A percentile compares a stretch with the other conserved stretches of the same genome.
These are phyloP conservation scores for Aspergillus fumigatus DNA, from an alignment of 2,329 filamentous ascomycete species.

Conservation along the genomic window DNA sequence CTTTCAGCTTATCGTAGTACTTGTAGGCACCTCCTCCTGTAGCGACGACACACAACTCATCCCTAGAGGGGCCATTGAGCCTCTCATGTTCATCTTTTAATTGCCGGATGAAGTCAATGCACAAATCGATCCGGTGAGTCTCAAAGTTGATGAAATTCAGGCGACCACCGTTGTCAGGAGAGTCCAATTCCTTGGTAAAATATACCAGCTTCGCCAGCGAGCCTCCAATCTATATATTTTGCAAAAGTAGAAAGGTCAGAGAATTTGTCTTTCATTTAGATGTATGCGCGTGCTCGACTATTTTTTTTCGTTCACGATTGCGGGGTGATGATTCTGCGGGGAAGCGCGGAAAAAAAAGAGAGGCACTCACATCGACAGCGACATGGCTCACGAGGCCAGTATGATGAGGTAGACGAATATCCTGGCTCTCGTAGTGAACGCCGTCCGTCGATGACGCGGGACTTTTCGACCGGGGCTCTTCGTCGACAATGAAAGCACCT, in stretches of 20 bases:
- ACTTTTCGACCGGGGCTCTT: constrained; percentile 55
- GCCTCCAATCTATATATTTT: constrained; percentile 74
- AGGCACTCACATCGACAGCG: constrained; percentile 75
- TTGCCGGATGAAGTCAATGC: constrained; percentile 84
- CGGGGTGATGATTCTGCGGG: constrained; percentile 30
- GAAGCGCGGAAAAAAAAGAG: constrained; percentile 19
- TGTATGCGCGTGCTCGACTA: constrained; percentile 1
- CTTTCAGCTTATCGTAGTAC: constrained; percentile 86
- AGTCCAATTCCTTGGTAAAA: constrained; percentile 83
- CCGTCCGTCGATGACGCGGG: constrained; percentile 48
- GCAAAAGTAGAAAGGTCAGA: constrained; percentile 1
- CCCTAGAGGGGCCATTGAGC: constrained; percentile 64
- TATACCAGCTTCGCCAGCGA: constrained; percentile 96
- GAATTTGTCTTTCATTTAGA: constrained; percentile 2
- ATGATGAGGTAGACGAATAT: constrained; percentile 95
- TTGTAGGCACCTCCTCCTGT: constrained; percentile 96
- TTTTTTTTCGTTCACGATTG: constrained; percentile 15
- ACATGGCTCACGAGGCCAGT: constrained; percentile 94
- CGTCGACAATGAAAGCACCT: constrained; percentile 93
- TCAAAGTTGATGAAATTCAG: constrained; percentile 96
- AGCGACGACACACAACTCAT: constrained; percentile 85
- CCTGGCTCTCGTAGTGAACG: constrained; percentile 71
- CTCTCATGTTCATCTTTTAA: constrained; percentile 76
- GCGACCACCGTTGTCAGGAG: constrained; percentile 75
- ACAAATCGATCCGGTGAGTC: constrained; percentile 88